Evolutionary conservation across 768 basidiomycete genomes (phyloP).

Genomic region (Chiua virens): DNA sequence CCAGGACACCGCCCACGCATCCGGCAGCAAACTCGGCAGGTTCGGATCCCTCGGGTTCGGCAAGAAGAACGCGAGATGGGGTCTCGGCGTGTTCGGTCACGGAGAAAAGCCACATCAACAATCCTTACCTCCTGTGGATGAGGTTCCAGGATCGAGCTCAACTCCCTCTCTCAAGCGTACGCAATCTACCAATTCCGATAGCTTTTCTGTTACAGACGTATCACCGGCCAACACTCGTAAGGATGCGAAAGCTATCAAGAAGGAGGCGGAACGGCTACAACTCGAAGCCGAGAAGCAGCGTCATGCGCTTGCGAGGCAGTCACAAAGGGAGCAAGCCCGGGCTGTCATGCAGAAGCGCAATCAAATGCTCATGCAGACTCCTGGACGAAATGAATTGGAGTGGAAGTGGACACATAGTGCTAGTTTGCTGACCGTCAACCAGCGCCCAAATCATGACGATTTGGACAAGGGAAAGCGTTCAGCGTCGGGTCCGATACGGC

Average conservation of each 20-base stretch:
- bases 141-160: constrained; percentile 55
- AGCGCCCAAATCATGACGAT: constrained; percentile 29
- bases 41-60: constrained; percentile 58
- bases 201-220: constrained; percentile 57
- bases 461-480: constrained; percentile 50
- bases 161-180: constrained; percentile 75
- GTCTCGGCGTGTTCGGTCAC: constrained; percentile 66
- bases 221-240: constrained; percentile 40
- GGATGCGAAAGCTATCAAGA: constrained; percentile 76
- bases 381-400: constrained; percentile 54
- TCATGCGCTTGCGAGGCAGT: constrained; percentile 71
- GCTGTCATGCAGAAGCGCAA: constrained; percentile 91
- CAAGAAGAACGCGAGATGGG: constrained; percentile 71
- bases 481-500: constrained; percentile 64
- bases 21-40: constrained; percentile 56
- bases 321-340: constrained; percentile 83
- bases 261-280: constrained; percentile 75
- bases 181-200: constrained; percentile 75
- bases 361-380: constrained; percentile 62
- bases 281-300: constrained; percentile 84
- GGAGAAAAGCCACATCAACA: constrained; percentile 67
- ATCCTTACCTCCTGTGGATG: constrained; percentile 69
- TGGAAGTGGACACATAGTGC: constrained; percentile 50
- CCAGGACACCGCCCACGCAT: constrained; percentile 40
- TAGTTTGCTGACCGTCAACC: constrained; percentile 44